Percentiles rank a stretch among this genome's conserved stretches.
Conservation (phyloP, 495 filamentous ascomycete species). For the Acidiella bohemica region DNA sequence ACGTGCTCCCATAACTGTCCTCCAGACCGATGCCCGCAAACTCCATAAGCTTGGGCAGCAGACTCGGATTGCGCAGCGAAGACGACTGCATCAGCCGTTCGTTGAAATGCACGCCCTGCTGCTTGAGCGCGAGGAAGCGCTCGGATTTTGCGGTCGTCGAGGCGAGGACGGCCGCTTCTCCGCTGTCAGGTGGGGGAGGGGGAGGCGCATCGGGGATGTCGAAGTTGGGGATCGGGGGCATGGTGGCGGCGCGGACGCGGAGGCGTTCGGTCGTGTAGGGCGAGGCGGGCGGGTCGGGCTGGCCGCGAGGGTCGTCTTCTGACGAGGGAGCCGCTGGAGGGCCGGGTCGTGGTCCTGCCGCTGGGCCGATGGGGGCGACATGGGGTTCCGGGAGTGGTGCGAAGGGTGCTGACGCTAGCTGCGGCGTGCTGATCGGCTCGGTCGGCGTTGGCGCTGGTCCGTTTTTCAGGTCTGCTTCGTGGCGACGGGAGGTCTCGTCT, state of each 20-base stretch:
- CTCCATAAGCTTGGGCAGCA: conserved; percentile 63
- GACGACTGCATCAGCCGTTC: conserved; percentile 55
- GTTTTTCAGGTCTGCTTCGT: too few relatives aligned
- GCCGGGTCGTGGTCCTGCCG: neutral
- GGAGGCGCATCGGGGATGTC: conserved; percentile 78
- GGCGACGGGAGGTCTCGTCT: too few relatives aligned
- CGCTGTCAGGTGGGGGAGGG: conserved; percentile 37
- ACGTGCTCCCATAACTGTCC: conserved; percentile 62
- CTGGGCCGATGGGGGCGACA: neutral
- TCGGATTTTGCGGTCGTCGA: conserved; percentile 58
- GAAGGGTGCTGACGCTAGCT: neutral
- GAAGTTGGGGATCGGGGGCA: conserved; percentile 67
- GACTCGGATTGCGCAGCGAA: conserved; percentile 65
- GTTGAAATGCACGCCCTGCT: conserved; percentile 83
- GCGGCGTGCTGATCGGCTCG: neutral
- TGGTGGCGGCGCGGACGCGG: conserved; percentile 64
- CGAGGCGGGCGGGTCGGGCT: conserved; percentile 33
- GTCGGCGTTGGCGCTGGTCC: neutral
- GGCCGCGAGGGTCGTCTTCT: neutral
- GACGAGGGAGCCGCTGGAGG: neutral
- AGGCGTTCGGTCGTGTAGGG: conserved; percentile 55
- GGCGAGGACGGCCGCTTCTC: conserved; percentile 12
- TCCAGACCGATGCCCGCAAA: conserved; percentile 60
- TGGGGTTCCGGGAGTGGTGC: neutral
- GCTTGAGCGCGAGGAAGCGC: conserved; percentile 75